A percentile compares a stretch with the other conserved stretches of the same genome.
Evolutionary conservation across 2,329 filamentous ascomycete species (phyloP).

Genomic region (Dothistroma pini): DNA sequence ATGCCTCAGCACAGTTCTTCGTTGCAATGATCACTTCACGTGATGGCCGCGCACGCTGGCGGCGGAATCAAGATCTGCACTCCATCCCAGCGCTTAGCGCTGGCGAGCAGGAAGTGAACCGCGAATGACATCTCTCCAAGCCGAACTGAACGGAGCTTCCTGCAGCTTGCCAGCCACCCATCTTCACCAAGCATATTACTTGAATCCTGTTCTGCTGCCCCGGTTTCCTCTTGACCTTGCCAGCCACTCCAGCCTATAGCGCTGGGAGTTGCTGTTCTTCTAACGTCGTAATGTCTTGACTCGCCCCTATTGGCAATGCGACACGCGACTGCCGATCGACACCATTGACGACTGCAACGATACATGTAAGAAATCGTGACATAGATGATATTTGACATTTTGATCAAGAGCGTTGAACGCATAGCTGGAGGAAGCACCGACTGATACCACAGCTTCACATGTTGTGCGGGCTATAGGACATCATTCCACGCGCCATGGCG

Average conservation of each 20-base stretch:
- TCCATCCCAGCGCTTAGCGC: neutral
- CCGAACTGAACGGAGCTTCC: neutral
- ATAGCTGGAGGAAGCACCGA: neutral
- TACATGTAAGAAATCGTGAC: neutral
- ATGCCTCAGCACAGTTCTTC: too few relatives aligned
- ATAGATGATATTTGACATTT: neutral
- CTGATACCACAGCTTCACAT: neutral
- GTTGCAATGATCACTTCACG: too few relatives aligned
- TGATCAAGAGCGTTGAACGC: neutral
- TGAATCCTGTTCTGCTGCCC: neutral
- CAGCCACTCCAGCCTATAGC: slow-evolving; percentile 8
- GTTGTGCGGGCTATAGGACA: neutral
- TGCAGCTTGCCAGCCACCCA: neutral
- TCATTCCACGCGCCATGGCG: slow-evolving; percentile 12
- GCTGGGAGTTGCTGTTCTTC: slow-evolving; percentile 7
- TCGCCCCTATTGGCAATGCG: neutral
- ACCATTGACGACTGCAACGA: neutral
- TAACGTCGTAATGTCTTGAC: slow-evolving; percentile 9
- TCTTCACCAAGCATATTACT: neutral
- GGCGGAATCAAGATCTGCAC: neutral
- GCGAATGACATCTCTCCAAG: too few relatives aligned
- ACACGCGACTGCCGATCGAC: neutral
- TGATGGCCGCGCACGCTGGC: neutral
- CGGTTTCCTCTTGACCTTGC: neutral
- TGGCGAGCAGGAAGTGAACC: too few relatives aligned